These are phyloP conservation scores for Fusarium torulosum DNA, from an alignment of 2,329 filamentous ascomycete species.

Conservation along the genomic window DNA sequence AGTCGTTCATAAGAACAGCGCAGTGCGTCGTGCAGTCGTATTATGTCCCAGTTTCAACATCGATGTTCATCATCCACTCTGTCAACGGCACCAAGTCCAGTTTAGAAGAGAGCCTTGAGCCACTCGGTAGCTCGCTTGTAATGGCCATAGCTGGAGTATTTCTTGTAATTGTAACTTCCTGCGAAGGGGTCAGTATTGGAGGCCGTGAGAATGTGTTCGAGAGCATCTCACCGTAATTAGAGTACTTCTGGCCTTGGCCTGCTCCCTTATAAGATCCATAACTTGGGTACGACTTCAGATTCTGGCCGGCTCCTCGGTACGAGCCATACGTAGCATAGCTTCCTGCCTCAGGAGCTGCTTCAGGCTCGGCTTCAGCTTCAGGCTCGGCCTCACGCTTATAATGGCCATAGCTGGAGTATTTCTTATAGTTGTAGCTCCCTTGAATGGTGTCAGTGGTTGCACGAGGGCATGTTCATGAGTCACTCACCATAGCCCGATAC, in stretches of 20 bases:
- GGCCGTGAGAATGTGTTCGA: fast-evolving
- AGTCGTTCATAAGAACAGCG: conserved; percentile 37
- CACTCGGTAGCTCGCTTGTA: conserved; percentile 34
- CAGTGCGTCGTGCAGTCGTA: conserved; percentile 14
- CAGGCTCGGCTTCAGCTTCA: conserved; percentile 7
- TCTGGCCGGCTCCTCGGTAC: not conserved
- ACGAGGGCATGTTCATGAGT: not conserved
- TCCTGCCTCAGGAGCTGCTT: conserved; percentile 15
- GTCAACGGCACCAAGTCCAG: not conserved
- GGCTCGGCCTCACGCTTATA: conserved; percentile 30
- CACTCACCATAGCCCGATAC: conserved; percentile 16
- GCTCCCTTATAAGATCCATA: conserved; percentile 4
- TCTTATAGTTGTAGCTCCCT: not conserved
- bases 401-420: conserved; percentile 26
- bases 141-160: conserved; percentile 30
- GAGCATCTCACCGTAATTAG: conserved; percentile 10
- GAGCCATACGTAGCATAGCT: not conserved
- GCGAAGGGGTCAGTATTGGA: not conserved
- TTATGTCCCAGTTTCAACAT: conserved; percentile 1
- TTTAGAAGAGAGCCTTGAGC: conserved; percentile 33
- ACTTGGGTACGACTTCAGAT: no score
- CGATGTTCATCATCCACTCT: not conserved
- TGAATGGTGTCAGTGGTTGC: not conserved
- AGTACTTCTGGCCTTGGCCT: conserved; percentile 1
- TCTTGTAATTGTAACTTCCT: conserved; percentile 32